A percentile compares a stretch with the other conserved stretches of the same genome.
Evolutionary conservation across 768 basidiomycete genomes (phyloP).

Genomic region (Hygrophorus russula): DNA sequence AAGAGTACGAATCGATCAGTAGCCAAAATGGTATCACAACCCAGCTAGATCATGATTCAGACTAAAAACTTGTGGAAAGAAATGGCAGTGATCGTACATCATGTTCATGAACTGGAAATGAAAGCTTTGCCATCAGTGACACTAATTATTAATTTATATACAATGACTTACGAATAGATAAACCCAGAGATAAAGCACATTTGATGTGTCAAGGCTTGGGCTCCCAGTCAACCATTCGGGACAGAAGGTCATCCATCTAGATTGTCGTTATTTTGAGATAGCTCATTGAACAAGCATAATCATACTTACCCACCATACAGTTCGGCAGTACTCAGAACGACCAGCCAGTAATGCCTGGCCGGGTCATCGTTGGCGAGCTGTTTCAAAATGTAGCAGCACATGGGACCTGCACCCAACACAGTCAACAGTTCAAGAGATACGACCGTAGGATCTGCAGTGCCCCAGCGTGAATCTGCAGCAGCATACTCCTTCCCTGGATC

Average conservation of each 20-base stretch:
- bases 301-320: slow-evolving; percentile 58
- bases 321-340: slow-evolving; percentile 67
- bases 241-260: slow-evolving; percentile 80
- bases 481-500: slow-evolving; percentile 70
- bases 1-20: slow-evolving; percentile 67
- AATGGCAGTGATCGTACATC: slow-evolving; percentile 36
- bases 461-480: slow-evolving; percentile 75
- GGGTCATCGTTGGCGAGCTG: slow-evolving; percentile 56
- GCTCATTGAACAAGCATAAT: neutral
- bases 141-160: neutral
- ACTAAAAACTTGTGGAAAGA: neutral
- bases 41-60: slow-evolving; percentile 42
- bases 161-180: slow-evolving; percentile 58
- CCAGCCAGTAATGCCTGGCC: slow-evolving; percentile 68
- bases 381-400: slow-evolving; percentile 63
- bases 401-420: slow-evolving; percentile 64
- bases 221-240: slow-evolving; percentile 79
- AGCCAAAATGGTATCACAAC: slow-evolving; percentile 65
- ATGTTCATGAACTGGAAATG: slow-evolving; percentile 62
- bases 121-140: neutral
- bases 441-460: slow-evolving; percentile 62
- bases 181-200: slow-evolving; percentile 65
- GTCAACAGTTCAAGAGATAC: slow-evolving; percentile 80
- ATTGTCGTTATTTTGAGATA: neutral
- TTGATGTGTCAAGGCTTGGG: slow-evolving; percentile 60